Evolutionary conservation across 768 basidiomycete genomes (phyloP).

Genomic region (Chalciporus chontae): DNA sequence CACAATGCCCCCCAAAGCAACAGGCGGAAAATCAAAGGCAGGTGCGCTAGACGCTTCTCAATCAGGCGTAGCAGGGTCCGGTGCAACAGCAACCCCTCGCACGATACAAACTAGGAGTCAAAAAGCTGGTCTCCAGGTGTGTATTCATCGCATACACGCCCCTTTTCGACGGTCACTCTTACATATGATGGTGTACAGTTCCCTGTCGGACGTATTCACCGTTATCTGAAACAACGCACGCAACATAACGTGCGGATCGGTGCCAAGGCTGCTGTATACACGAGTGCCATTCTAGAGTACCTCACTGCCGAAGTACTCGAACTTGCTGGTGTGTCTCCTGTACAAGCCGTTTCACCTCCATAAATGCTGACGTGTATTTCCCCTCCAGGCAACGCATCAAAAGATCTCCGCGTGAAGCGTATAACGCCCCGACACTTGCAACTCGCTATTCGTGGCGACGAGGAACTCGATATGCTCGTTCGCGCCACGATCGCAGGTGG

Average conservation of each 20-base stretch:
- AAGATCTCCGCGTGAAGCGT: slow-evolving; percentile 95
- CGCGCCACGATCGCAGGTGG: slow-evolving; percentile 91
- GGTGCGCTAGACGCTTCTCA: slow-evolving; percentile 26
- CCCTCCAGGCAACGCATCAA: slow-evolving; percentile 83
- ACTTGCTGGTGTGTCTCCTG: slow-evolving; percentile 68
- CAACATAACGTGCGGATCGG: slow-evolving; percentile 94
- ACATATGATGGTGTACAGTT: slow-evolving; percentile 51
- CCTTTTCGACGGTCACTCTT: not conserved
- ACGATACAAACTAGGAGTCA: slow-evolving; percentile 69
- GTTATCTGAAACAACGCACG: slow-evolving; percentile 88
- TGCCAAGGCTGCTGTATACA: slow-evolving; percentile 96
- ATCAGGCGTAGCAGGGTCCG: slow-evolving; percentile 23
- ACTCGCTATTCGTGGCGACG: slow-evolving; percentile 94
- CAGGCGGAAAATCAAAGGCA: slow-evolving; percentile 62
- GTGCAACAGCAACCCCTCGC: slow-evolving; percentile 31
- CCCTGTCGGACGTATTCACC: slow-evolving; percentile 96
- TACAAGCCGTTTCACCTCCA: not conserved
- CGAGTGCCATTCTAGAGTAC: slow-evolving; percentile 94
- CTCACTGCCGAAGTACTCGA: slow-evolving; percentile 95
- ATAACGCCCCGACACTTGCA: slow-evolving; percentile 96
- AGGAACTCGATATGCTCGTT: slow-evolving; percentile 94
- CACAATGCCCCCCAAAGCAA: slow-evolving; percentile 50
- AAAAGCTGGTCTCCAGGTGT: slow-evolving; percentile 84
- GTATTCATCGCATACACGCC: slow-evolving; percentile 12
- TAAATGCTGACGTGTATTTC: not conserved